These are phyloP conservation scores for Geoglossum cookeanum DNA, from an alignment of 2,329 filamentous ascomycete genomes.

Conservation along the genomic window DNA sequence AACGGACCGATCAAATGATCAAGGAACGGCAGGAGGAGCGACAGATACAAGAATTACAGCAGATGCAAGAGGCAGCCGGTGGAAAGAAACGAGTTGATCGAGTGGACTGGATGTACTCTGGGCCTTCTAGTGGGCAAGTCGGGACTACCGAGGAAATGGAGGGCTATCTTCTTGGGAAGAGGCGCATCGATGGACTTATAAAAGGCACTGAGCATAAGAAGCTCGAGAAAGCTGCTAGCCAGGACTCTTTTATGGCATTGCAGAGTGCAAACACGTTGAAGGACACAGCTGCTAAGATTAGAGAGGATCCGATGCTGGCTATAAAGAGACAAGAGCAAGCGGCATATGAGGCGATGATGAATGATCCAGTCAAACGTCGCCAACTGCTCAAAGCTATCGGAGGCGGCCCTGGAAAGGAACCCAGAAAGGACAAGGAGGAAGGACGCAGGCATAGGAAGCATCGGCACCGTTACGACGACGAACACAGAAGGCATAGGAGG, in stretches of 20 bases:
- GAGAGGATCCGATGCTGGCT: slow-evolving; percentile 76
- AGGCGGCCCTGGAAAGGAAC: slow-evolving; percentile 16
- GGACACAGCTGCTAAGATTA: slow-evolving; percentile 70
- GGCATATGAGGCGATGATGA: slow-evolving; percentile 63
- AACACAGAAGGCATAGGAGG: slow-evolving; percentile 11
- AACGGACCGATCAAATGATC: slow-evolving; percentile 75
- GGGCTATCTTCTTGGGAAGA: slow-evolving; percentile 79
- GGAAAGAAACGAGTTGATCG: slow-evolving; percentile 61
- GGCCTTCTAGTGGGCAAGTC: slow-evolving; percentile 57
- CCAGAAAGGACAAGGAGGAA: slow-evolving; percentile 17
- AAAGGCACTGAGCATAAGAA: slow-evolving; percentile 67
- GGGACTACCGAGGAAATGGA: slow-evolving; percentile 77
- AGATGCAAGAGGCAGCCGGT: slow-evolving; percentile 73
- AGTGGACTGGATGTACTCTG: slow-evolving; percentile 97
- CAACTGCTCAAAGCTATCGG: slow-evolving; percentile 41
- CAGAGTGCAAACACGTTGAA: slow-evolving; percentile 53
- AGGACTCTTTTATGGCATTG: slow-evolving; percentile 43
- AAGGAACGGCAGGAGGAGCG: slow-evolving; percentile 91
- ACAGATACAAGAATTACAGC: slow-evolving; percentile 76
- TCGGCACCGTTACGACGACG: slow-evolving; percentile 7
- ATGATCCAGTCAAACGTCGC: slow-evolving; percentile 47
- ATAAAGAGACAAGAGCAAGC: slow-evolving; percentile 87
- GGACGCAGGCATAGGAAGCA: slow-evolving; percentile 13
- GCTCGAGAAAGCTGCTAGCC: slow-evolving; percentile 52
- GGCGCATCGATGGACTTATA: slow-evolving; percentile 71